A percentile compares a stretch with the other conserved stretches of the same genome.
These are phyloP conservation scores for Colletotrichum paranaense DNA, from an alignment of 2,329 filamentous ascomycete species.

Conservation along the genomic window DNA sequence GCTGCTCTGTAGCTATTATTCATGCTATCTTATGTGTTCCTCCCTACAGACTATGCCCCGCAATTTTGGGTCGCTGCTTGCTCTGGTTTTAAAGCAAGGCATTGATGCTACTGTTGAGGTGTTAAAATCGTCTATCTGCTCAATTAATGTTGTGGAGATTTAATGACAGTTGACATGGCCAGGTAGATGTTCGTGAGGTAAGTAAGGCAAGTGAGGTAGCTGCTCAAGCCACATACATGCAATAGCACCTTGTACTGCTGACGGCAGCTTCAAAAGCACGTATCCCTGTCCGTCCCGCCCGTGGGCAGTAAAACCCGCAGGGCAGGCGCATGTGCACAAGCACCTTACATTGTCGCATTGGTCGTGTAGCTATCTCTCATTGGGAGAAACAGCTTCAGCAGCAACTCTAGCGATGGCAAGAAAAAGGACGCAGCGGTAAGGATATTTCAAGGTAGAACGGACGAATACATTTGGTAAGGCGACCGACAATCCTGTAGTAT, in stretches of 20 bases:
- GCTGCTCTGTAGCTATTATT: not conserved
- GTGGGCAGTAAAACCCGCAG: not conserved
- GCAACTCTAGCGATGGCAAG: not conserved
- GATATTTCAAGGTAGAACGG: not conserved
- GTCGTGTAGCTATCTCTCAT: not conserved
- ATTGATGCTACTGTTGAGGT: too few species aligned
- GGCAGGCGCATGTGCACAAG: not conserved
- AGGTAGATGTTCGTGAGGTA: not conserved
- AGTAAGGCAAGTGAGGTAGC: not conserved
- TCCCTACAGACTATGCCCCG: not conserved
- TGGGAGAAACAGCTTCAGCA: not conserved
- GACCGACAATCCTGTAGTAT: not conserved
- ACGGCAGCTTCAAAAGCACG: not conserved
- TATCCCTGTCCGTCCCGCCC: not conserved
- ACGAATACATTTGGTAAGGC: not conserved
- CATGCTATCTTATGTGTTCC: not conserved
- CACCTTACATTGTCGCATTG: not conserved
- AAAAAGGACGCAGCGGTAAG: not conserved
- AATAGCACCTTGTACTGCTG: not conserved
- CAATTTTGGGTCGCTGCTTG: not conserved
- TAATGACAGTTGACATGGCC: not conserved
- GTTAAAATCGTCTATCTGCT: too few species aligned
- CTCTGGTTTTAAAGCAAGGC: too few species aligned
- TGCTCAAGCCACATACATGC: conserved; percentile 23
- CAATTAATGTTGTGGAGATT: not conserved